Percentiles rank a stretch among this genome's conserved stretches.
phyloP scores from a whole-genome alignment of 371 early-diverging fungal genomes.

The Mucor mucedo region DNA sequence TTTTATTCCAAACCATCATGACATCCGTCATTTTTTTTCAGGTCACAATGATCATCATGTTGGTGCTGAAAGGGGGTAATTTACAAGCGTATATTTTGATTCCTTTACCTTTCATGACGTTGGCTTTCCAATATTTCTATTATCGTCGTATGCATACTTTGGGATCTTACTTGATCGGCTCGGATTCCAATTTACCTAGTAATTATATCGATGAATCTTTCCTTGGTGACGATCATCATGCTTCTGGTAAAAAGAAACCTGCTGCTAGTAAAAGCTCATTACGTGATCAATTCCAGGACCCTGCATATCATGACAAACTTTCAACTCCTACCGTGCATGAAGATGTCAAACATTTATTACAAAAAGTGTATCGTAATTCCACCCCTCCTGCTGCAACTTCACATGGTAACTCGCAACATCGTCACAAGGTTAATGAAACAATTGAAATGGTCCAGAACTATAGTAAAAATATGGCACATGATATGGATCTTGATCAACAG shows the following conservation, averaged over 20 bases:
- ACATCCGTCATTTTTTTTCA: constrained; percentile 71
- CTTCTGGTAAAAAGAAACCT: constrained; percentile 5
- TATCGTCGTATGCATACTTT: constrained; percentile 36
- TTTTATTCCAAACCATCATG: constrained; percentile 71
- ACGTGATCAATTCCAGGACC: constrained; percentile 57
- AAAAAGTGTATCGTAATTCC: constrained; percentile 41
- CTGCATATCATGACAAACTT: constrained; percentile 46
- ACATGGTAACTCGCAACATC: background rate
- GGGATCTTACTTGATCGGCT: constrained; percentile 42
- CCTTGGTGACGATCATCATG: background rate
- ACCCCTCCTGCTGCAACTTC: background rate
- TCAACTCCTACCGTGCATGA: constrained; percentile 57
- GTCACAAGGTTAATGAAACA: constrained; percentile 9
- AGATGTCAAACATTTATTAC: constrained; percentile 55
- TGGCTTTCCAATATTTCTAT: constrained; percentile 58
- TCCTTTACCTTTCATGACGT: constrained; percentile 68
- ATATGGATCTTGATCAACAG: constrained; percentile 24
- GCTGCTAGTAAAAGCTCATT: constrained; percentile 11
- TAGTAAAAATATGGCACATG: constrained; percentile 13
- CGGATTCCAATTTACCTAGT: constrained; percentile 13
- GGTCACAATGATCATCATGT: constrained; percentile 64
- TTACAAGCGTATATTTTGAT: constrained; percentile 53
- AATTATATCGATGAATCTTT: constrained; percentile 11
- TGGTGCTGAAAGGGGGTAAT: constrained; percentile 46
- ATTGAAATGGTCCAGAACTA: constrained; percentile 22